phyloP scores from a whole-genome alignment of 179 eudicot species.

The Corrigiola litoralis region DNA sequence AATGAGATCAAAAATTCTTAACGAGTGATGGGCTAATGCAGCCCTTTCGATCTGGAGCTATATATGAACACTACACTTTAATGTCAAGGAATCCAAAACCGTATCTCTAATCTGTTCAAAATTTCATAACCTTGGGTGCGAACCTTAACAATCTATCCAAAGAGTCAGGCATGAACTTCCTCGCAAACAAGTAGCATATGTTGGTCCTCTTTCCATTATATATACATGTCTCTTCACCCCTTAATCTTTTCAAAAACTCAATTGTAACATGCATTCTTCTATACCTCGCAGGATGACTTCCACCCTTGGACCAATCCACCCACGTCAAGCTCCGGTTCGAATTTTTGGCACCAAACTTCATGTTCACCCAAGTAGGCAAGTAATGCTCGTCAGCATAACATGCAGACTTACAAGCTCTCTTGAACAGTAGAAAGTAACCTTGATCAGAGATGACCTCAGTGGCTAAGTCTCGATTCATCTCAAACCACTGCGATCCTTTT shows the following conservation, averaged over 20 bases:
- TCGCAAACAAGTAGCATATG: conserved; percentile 60
- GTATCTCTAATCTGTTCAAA: not conserved
- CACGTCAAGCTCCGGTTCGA: conserved; percentile 53
- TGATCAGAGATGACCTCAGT: conserved; percentile 41
- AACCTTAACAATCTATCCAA: conserved; percentile 48
- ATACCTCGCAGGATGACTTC: conserved; percentile 53
- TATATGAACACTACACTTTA: too few species aligned
- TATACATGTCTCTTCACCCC: conserved; percentile 28
- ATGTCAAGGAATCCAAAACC: too few species aligned
- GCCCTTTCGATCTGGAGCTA: too few species aligned
- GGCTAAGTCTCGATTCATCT: conserved; percentile 49
- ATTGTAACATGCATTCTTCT: conserved; percentile 32
- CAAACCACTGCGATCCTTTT: conserved; percentile 89
- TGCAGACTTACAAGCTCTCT: conserved; percentile 32
- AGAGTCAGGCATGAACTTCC: conserved; percentile 49
- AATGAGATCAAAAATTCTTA: too few species aligned
- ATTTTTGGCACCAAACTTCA: conserved; percentile 35
- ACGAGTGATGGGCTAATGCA: too few species aligned
- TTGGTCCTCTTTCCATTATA: conserved; percentile 42
- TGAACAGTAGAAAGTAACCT: conserved; percentile 35
- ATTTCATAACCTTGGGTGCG: conserved; percentile 43
- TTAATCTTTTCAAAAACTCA: conserved; percentile 41
- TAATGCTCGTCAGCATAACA: conserved; percentile 83
- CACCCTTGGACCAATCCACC: conserved; percentile 69
- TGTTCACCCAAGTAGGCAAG: conserved; percentile 56